These are phyloP conservation scores for Candida sp. DNA, from an alignment of 1,139 yeast species.

Conservation along the genomic window DNA sequence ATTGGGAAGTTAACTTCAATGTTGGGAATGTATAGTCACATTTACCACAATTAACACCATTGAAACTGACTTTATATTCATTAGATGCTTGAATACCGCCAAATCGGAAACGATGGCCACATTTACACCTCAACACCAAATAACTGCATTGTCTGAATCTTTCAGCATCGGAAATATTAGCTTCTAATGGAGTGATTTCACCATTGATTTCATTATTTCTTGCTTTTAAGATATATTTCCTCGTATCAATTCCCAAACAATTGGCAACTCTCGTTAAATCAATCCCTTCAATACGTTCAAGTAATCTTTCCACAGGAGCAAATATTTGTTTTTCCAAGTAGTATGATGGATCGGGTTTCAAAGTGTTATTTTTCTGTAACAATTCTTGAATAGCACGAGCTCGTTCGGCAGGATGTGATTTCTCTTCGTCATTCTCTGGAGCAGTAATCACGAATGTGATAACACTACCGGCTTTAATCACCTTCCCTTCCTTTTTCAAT, in stretches of 20 bases:
- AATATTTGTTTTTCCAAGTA: conserved; percentile 87
- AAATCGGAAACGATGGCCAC: conserved; percentile 60
- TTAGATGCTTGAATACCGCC: conserved; percentile 71
- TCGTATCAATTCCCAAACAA: conserved; percentile 74
- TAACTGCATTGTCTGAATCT: conserved; percentile 67
- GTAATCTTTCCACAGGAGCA: conserved; percentile 87
- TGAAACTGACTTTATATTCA: conserved; percentile 55
- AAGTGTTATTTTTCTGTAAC: conserved; percentile 43
- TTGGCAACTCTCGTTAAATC: conserved; percentile 78
- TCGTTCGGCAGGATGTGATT: conserved; percentile 59
- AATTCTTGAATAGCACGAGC: conserved; percentile 80
- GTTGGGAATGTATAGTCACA: conserved; percentile 54
- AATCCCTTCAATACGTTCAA: conserved; percentile 84
- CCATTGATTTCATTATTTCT: conserved; percentile 34
- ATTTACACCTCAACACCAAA: conserved; percentile 58
- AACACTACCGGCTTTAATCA: conserved; percentile 85
- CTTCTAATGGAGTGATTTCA: conserved; percentile 73
- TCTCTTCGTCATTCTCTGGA: conserved; percentile 30
- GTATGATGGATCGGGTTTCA: conserved; percentile 71
- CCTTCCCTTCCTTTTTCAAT: conserved; percentile 75
- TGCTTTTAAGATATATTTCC: conserved; percentile 53
- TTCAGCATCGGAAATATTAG: conserved; percentile 77
- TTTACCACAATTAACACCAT: conserved; percentile 68
- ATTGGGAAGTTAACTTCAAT: conserved; percentile 62
- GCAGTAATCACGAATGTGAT: conserved; percentile 79